Conservation (phyloP, 2,329 filamentous ascomycete species). For the Cercospora berteroae region DNA sequence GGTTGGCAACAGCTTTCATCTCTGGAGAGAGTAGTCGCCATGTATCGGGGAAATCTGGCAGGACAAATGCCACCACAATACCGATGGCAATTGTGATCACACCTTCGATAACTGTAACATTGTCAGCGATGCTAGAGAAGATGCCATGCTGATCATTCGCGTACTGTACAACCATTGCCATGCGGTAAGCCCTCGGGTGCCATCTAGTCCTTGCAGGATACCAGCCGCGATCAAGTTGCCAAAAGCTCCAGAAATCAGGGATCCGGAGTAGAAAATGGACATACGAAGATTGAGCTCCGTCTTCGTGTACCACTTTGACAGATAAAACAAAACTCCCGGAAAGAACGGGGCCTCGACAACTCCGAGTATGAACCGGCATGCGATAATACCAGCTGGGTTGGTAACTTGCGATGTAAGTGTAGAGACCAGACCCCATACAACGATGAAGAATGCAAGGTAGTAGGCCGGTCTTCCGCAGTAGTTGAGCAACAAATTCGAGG, state of each 20-base stretch:
- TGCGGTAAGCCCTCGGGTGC: constrained; percentile 55
- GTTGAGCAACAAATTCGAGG: constrained; percentile 76
- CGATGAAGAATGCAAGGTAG: constrained; percentile 69
- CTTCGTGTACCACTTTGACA: constrained; percentile 67
- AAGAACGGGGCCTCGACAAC: constrained; percentile 56
- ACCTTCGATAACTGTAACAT: constrained; percentile 46
- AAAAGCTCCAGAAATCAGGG: constrained; percentile 69
- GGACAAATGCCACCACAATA: constrained; percentile 39
- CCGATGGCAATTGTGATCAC: constrained; percentile 30
- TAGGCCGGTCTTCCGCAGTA: constrained; percentile 60
- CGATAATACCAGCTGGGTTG: constrained; percentile 32
- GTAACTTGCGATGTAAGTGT: constrained; percentile 42
- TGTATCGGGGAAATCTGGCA: constrained; percentile 51
- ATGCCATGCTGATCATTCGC: background rate
- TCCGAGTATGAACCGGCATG: constrained; percentile 60
- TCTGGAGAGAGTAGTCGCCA: constrained; percentile 44
- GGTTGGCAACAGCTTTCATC: constrained; percentile 48
- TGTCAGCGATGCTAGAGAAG: background rate
- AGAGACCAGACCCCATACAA: constrained; percentile 69
- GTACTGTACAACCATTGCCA: constrained; percentile 46
- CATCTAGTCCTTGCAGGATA: constrained; percentile 65
- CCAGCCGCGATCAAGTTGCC: constrained; percentile 61
- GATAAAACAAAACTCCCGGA: constrained; percentile 54
- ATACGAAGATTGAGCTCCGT: constrained; percentile 66
- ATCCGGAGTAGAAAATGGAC: constrained; percentile 65